Base-by-base conservation (phyloP, 2,329 filamentous ascomycete genomes). In the Fusarium chaquense region DNA sequence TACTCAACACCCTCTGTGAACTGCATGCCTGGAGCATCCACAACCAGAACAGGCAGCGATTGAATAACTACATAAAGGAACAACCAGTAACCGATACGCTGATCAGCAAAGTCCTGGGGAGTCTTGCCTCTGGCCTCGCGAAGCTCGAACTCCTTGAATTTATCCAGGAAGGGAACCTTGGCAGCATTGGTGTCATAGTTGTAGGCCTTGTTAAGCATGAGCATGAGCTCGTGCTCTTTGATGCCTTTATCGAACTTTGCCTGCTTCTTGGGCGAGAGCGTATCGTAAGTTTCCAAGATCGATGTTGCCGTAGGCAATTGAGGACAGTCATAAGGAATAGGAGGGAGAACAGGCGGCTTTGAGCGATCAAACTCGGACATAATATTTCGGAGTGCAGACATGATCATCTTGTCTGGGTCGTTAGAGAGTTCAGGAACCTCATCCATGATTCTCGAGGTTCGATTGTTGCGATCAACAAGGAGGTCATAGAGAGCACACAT, bases 341-440 rank as follows among this genome's bases (percentile, higher is more conserved):
- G 93, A 1, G 96, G 96, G 62, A 95, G 88, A 1, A 98, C 94
- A 0, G 96, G 96, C 2, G 95, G 93, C 16, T 91, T 93, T 11
- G 92, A 95, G 63, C 91, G 89, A 77, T 99, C 96, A 75, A 94
- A 98, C 80, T 98, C 95, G 71, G 88, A 90, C 68, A 98, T 85
- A 15, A 98, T 87, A 67, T 90, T 90, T 56, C 95, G 89, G 46
- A 98, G 83, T 3, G 92, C 93, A 40, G 90, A 86, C 28, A 89
- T 84, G 13, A 88, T 85, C 26, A 91, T 86, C 65, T 91, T 88
- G 24, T 86, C 83, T 18, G 86, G 82, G 22, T 86, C 86, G 2
- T 85, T 83, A 2, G 85, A 85, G 24, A 88, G 84, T 20, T 84
- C 81, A 7, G 87, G 82, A 8, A 84, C 85, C 70, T 92, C 88